phyloP scores from a whole-genome alignment of 2,329 filamentous ascomycete species.

The Beauveria caledonica region DNA sequence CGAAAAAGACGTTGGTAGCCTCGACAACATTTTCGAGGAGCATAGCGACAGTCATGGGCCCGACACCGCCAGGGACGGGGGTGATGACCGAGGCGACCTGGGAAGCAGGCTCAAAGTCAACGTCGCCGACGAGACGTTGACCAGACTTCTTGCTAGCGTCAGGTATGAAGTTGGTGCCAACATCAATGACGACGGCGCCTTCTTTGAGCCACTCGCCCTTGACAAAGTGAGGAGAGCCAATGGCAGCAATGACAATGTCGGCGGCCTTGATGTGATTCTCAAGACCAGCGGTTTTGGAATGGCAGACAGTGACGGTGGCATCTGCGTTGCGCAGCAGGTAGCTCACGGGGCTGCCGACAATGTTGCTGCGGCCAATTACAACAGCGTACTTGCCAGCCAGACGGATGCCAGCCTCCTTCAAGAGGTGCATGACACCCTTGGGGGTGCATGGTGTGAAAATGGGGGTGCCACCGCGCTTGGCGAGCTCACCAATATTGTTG shows the following conservation, averaged over 20 bases:
- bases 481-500: slow-evolving; percentile 89
- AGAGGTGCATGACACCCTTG: slow-evolving; percentile 90
- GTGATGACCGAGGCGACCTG: slow-evolving; percentile 90
- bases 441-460: slow-evolving; percentile 93
- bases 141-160: slow-evolving; percentile 89
- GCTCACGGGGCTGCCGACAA: slow-evolving; percentile 94
- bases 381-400: slow-evolving; percentile 87
- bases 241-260: slow-evolving; percentile 86
- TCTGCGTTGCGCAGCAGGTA: slow-evolving; percentile 92
- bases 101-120: slow-evolving; percentile 78
- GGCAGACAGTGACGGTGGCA: slow-evolving; percentile 93
- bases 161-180: slow-evolving; percentile 91
- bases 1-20: slow-evolving; percentile 72
- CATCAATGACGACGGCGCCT: slow-evolving; percentile 92
- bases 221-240: slow-evolving; percentile 79
- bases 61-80: slow-evolving; percentile 91
- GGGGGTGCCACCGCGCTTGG: slow-evolving; percentile 85
- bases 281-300: slow-evolving; percentile 75
- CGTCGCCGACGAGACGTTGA: slow-evolving; percentile 85
- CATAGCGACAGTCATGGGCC: slow-evolving; percentile 99
- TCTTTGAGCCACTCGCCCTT: slow-evolving; percentile 95
- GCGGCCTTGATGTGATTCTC: slow-evolving; percentile 69
- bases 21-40: slow-evolving; percentile 91
- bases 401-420: slow-evolving; percentile 76
- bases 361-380: slow-evolving; percentile 90